Evolutionary conservation across 306 rosid species (phyloP), one percentile per base, ranked within the genome.

Genomic region (Ceratonia siliqua): DNA sequence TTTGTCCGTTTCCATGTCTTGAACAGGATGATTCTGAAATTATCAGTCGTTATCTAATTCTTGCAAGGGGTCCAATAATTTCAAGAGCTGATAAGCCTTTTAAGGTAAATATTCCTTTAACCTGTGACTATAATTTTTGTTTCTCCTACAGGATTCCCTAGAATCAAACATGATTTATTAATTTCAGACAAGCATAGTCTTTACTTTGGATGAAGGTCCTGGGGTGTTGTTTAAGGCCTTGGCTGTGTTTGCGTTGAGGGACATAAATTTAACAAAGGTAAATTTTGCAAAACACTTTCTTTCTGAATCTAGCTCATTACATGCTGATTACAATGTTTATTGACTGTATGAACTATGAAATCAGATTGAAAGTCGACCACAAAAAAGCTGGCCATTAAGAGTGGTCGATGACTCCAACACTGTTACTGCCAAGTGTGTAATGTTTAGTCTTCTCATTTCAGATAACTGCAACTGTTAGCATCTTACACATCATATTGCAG

Each of bases 171-270:
- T 57, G 70, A 50, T 36, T 49, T 68, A 62, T 4, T 3, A 1
- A 1, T 28, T 24, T 61, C 85, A 94, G 98, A 94, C 98, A 20
- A 94, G 97, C 76, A 69, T 94, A 54, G 98, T 88, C 62, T 91
- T 94, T 81, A 81, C 91, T 70, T 82, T 94, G 38, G 91, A 91
- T 81, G 96, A 94, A 87, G 98, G 97, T 24, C 92, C 96, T 0
- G 98, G 97, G 35, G 89, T 87, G 39, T 91, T 94, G 49, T 91
- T 94, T 75, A 94, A 94, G 84, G 98, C 98, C 70, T 76, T 94
- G 70, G 90, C 98, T 21, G 91, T 91, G 45, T 94, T 94, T 84
- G 85, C 94, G 62, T 58, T 94, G 77, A 87, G 98, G 71, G 80
- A 84, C 50, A 89, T 94, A 79, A 89, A 83, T 83, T 84, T 94